phyloP scores from a whole-genome alignment of 192 early-diverging fungal genomes.

The Coemansia furcata region DNA sequence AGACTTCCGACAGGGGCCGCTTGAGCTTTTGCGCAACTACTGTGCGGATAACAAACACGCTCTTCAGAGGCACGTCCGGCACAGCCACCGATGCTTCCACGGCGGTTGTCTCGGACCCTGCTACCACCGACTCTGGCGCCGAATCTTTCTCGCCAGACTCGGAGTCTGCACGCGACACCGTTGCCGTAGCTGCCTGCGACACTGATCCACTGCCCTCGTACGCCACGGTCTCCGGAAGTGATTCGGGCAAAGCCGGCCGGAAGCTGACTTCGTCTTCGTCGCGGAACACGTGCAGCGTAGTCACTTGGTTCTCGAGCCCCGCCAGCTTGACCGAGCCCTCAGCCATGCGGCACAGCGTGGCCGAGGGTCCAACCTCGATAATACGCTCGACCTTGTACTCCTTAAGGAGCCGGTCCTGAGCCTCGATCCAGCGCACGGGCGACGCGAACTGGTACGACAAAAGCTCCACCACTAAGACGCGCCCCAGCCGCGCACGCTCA shows the following conservation, averaged over 20 bases:
- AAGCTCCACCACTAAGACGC: conserved; percentile 81
- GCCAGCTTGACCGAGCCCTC: conserved; percentile 76
- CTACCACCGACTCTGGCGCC: conserved; percentile 1
- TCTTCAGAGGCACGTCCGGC: conserved; percentile 74
- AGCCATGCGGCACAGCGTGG: conserved; percentile 94
- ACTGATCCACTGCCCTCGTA: background rate
- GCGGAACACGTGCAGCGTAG: conserved; percentile 20
- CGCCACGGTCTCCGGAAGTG: background rate
- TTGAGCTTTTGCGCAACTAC: conserved; percentile 91
- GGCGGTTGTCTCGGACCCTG: background rate
- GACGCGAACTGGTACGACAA: conserved; percentile 95
- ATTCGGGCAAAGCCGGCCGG: background rate
- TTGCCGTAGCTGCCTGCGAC: background rate
- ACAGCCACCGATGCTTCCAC: conserved; percentile 50
- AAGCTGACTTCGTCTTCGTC: conserved; percentile 29
- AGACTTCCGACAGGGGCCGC: conserved; percentile 72
- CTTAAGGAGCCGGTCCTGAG: conserved; percentile 83
- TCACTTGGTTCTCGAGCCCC: conserved; percentile 15
- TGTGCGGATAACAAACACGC: conserved; percentile 75
- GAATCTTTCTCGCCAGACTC: background rate
- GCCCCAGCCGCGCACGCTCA: conserved; percentile 71
- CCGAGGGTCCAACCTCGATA: conserved; percentile 87
- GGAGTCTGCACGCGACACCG: background rate
- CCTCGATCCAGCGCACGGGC: conserved; percentile 96
- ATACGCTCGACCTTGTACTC: conserved; percentile 75